These are phyloP conservation scores for Rubia tinctorum DNA, from an alignment of 305 asterid genomes.

Conservation along the genomic window DNA sequence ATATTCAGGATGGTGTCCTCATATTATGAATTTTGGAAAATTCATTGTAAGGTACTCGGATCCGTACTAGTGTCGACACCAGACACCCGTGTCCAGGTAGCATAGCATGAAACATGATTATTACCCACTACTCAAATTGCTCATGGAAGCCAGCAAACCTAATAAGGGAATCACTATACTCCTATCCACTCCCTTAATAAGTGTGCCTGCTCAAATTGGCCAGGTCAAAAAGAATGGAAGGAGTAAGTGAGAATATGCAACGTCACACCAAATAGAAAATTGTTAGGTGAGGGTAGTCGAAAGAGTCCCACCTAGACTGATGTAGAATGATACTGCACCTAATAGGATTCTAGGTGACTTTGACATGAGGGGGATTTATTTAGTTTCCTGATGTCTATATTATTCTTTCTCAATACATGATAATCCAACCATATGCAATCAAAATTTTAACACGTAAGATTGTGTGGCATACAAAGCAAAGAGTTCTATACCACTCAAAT, in stretches of 20 bases:
- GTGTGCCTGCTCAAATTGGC: background rate
- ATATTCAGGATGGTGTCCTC: too few species aligned
- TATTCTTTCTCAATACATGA: background rate
- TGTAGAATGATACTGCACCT: too few species aligned
- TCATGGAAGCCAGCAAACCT: background rate
- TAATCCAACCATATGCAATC: background rate
- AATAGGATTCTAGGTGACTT: too few species aligned
- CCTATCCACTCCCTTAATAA: too few species aligned
- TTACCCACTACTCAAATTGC: background rate
- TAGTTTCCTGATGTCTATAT: background rate
- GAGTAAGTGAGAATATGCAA: background rate
- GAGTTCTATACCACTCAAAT: background rate
- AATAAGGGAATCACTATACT: background rate
- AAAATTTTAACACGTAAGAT: too few species aligned
- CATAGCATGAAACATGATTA: background rate
- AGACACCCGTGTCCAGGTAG: too few species aligned
- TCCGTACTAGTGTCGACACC: too few species aligned
- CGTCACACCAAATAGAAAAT: too few species aligned
- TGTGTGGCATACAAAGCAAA: background rate
- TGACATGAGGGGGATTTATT: background rate
- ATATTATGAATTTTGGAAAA: too few species aligned
- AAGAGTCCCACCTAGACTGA: too few species aligned
- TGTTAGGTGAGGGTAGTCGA: too few species aligned
- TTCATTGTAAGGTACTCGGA: too few species aligned
- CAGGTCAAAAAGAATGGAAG: background rate